Base-by-base conservation (phyloP, 257 asterid species). In the Nicotiana benthamiana region DNA sequence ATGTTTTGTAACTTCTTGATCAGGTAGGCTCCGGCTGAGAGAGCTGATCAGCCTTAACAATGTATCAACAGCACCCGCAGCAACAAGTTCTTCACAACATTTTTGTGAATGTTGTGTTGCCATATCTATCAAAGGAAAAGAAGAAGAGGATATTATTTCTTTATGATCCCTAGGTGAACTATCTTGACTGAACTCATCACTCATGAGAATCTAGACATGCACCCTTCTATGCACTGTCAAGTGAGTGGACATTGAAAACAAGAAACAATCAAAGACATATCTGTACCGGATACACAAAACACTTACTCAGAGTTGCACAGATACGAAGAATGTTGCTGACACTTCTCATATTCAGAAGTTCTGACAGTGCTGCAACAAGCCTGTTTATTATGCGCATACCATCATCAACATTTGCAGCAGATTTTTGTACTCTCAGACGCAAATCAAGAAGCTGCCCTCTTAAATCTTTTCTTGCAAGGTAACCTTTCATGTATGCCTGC, bases 401-500 rank as follows among this genome's bases (percentile, higher is more conserved):
- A 70, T 96, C 97, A 75, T 91, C 96, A 48, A 94, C 88, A 83
- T 96, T 94, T 75, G 97, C 91, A 79, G 99, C 99, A 82, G 98
- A 89, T 81, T 89, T 88, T 81, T 96, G 94, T 90, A 96, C 87
- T 85, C 97, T 88, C 87, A 81, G 80, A 54, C 97, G 92, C 84
- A 96, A 81, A 64, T 96, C 95, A 53, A 62, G 84, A 80, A 96
- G 85, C 84, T 93, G 92, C 59, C 65, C 93, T 86, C 84, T 90
- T 16, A 97, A 86, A 22, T 89, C 84, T 88, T 92, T 94, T 53
- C 99, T 87, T 40, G 96, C 95, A 81, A 89, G 86, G 89, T 89
- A 96, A 24, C 98, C 99, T 86, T 87, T 96, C 97, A 97, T 92
- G 87, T 86, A 86, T 20, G 98, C 88, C 98, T 94, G 90, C 84